phyloP scores from a whole-genome alignment of 768 basidiomycete species.

The Udeniomyces megalosporus region DNA sequence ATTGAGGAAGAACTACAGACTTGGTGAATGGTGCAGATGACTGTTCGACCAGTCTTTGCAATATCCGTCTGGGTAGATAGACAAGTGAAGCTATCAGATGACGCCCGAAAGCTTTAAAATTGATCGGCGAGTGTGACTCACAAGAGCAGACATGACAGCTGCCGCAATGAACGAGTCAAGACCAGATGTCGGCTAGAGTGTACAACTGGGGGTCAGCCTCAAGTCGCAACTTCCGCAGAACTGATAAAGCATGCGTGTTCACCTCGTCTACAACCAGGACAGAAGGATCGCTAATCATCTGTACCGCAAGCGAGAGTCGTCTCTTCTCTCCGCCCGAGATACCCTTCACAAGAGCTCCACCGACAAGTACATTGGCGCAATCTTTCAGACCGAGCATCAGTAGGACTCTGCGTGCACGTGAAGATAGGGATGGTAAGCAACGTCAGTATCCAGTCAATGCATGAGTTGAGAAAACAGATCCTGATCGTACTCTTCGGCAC shows the following conservation, averaged over 20 bases:
- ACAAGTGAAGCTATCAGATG: not conserved
- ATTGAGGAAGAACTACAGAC: too few species aligned
- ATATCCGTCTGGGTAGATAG: constrained; percentile 26
- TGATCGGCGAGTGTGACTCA: not conserved
- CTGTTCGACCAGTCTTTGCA: constrained; percentile 33
- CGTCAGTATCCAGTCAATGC: not conserved
- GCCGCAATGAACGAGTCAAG: constrained; percentile 35
- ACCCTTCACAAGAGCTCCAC: constrained; percentile 31
- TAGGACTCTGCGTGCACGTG: too few species aligned
- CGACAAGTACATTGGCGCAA: constrained; percentile 37
- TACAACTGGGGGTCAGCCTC: not conserved
- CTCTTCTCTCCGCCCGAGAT: constrained; percentile 40
- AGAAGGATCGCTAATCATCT: constrained; percentile 33
- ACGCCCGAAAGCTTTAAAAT: not conserved
- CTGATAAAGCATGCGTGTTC: too few species aligned
- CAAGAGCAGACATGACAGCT: not conserved
- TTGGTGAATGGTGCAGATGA: constrained; percentile 24
- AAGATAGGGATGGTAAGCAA: not conserved
- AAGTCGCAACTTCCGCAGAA: too few species aligned
- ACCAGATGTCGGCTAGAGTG: constrained; percentile 28
- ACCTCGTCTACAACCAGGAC: constrained; percentile 31
- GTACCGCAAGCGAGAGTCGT: constrained; percentile 35
- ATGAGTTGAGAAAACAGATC: not conserved
- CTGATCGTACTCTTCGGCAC: constrained; percentile 32
- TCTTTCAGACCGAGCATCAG: constrained; percentile 35